A percentile compares a stretch with the other conserved stretches of the same genome.
Conservation (phyloP, 129 eudicot genomes). For the Flaveria linearis region DNA sequence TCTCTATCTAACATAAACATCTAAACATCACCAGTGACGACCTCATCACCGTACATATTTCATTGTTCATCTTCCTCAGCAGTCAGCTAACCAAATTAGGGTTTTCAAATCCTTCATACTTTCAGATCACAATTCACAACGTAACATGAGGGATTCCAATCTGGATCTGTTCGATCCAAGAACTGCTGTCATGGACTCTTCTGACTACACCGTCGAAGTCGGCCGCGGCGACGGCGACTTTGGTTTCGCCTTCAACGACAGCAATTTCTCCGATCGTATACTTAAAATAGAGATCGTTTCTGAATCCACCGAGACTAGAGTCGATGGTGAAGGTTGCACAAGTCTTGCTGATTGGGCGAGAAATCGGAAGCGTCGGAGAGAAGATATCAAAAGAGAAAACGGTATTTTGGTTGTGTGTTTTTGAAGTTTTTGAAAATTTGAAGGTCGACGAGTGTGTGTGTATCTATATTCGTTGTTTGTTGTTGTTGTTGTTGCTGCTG, state of each 20-base stretch:
- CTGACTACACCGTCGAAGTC: conserved; percentile 52
- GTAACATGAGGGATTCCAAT: conserved; percentile 57
- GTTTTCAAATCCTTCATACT: conserved; percentile 30
- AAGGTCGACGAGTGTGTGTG: not conserved
- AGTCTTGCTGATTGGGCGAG: conserved; percentile 90
- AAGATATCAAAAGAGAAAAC: conserved; percentile 55
- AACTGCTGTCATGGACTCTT: conserved; percentile 70
- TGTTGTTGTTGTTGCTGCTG: not conserved
- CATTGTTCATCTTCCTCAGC: conserved; percentile 34
- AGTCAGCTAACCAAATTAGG: conserved; percentile 33
- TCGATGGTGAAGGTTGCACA: conserved; percentile 62
- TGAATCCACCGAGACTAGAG: conserved; percentile 50
- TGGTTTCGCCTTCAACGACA: conserved; percentile 87
- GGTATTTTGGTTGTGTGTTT: conserved; percentile 37
- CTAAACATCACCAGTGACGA: conserved; percentile 18
- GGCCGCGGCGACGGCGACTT: conserved; percentile 73
- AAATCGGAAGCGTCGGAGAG: conserved; percentile 70
- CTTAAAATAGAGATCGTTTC: conserved; percentile 75
- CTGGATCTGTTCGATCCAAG: conserved; percentile 89
- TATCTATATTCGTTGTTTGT: not conserved
- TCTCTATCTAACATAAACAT: not conserved
- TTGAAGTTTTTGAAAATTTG: not conserved
- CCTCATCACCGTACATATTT: conserved; percentile 31
- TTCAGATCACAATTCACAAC: not conserved
- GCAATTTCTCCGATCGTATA: conserved; percentile 84